Base-by-base conservation (phyloP, 495 filamentous ascomycete genomes). In the Symbiotaphrina buchneri region DNA sequence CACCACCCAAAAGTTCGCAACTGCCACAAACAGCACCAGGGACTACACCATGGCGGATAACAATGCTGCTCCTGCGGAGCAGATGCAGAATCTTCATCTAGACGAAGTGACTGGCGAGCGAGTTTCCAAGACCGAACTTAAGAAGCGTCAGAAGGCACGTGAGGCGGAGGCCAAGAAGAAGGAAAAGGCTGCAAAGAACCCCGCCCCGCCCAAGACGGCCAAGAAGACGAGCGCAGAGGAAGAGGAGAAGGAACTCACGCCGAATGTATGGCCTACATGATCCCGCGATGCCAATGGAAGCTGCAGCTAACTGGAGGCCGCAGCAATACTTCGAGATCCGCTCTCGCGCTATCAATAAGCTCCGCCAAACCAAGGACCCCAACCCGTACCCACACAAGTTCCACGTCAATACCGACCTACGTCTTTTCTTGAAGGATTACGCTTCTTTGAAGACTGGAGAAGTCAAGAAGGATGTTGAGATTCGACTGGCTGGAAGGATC, bases 371-470 rank as follows among this genome's bases (percentile, higher is more conserved):
- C 48, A 71, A 82, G 56, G 53, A 71, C 22, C 81, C 80, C 14
- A 75, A 91, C 49, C 82, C 87, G 11, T 94, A 92, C 51, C 90
- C 87, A 6, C 87, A 99, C 69, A 95, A 95, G 63, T 95, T 94
- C 64, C 59, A 82, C 27, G 70, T 78, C 49, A 79, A 70, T 41
- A 74, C 71, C 41, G 74, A 83, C 40, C 58, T 93, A 31, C 53
- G 63, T 37, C 65, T 82, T 27, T 84, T 87, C 53, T 53, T 78
- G 39, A 61, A 72, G 40, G 57, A 81, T 19, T 85, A 78, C 43
- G 61, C 61, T 29, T 49, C 65, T 30, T 69, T 95, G 44, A 72
- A 74, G 56, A 90, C 79, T 40, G 87, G 90, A 47, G 83, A 95
- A 54, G 57, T 67, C 32, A 63, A 64, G 47, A 61, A 74, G 46